phyloP scores from a whole-genome alignment of 208 protist genomes.

The Trypanosoma boissoni region DNA sequence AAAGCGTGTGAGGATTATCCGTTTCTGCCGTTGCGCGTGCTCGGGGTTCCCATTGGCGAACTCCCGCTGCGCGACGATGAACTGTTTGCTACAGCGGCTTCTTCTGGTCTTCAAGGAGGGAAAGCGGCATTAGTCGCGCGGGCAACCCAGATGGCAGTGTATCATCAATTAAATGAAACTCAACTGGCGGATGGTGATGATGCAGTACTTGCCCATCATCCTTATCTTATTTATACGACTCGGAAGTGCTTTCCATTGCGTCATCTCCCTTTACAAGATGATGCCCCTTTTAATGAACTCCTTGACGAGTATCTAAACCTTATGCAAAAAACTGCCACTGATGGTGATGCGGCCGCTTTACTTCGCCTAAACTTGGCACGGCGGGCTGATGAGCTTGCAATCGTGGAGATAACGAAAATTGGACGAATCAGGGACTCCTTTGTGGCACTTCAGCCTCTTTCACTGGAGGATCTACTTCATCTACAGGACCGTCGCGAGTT shows the following conservation, averaged over 20 bases:
- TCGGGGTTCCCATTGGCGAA: slow-evolving; percentile 26
- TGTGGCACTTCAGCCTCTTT: slow-evolving; percentile 14
- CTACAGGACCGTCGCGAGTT: slow-evolving; percentile 14
- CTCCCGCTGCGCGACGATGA: slow-evolving; percentile 24
- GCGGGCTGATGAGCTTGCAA: slow-evolving; percentile 15
- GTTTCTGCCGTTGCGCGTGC: slow-evolving; percentile 26
- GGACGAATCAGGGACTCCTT: slow-evolving; percentile 11
- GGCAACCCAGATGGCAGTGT: slow-evolving; percentile 6
- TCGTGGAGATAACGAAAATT: slow-evolving; percentile 17
- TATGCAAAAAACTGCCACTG: slow-evolving; percentile 1
- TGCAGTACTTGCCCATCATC: slow-evolving; percentile 25
- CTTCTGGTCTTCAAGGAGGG: neutral
- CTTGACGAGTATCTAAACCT: slow-evolving; percentile 24
- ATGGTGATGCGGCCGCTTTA: slow-evolving; percentile 8
- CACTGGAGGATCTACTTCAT: slow-evolving; percentile 21
- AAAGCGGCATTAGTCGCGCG: slow-evolving; percentile 1
- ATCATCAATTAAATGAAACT: slow-evolving; percentile 13
- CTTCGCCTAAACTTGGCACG: slow-evolving; percentile 5
- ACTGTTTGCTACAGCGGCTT: slow-evolving; percentile 11
- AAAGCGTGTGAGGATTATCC: slow-evolving; percentile 15
- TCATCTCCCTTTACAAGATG: slow-evolving; percentile 33
- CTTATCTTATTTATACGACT: slow-evolving; percentile 40
- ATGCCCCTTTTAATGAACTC: slow-evolving; percentile 26
- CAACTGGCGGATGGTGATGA: slow-evolving; percentile 31
- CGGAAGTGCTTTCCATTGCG: slow-evolving; percentile 44